A percentile compares a stretch with the other conserved stretches of the same genome.
Evolutionary conservation across 2,329 filamentous ascomycete species (phyloP).

Genomic region (Apiospora pterosperma): DNA sequence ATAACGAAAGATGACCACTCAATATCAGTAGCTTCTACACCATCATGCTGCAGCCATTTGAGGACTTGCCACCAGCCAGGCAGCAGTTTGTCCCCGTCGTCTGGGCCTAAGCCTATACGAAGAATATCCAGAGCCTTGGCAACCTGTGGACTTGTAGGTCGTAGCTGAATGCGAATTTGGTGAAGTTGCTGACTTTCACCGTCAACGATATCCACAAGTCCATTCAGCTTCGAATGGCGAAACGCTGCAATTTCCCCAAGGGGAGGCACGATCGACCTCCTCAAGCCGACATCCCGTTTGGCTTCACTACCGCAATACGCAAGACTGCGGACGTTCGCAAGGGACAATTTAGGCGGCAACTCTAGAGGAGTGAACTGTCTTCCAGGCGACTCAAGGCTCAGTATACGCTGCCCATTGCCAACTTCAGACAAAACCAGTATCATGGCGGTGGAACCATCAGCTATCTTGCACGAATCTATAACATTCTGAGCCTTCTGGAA

Average conservation of each 20-base stretch:
- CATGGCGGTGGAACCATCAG: slow-evolving; percentile 63
- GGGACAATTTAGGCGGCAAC: slow-evolving; percentile 53
- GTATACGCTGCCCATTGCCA: slow-evolving; percentile 58
- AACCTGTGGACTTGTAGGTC: slow-evolving; percentile 62
- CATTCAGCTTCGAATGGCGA: slow-evolving; percentile 54
- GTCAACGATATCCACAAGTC: slow-evolving; percentile 65
- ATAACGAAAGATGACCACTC: slow-evolving; percentile 71
- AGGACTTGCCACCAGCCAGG: slow-evolving; percentile 72
- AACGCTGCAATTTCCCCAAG: slow-evolving; percentile 50
- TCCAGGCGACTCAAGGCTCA: slow-evolving; percentile 76
- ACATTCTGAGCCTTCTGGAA: slow-evolving; percentile 62
- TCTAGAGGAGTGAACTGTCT: slow-evolving; percentile 65
- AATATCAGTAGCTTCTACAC: slow-evolving; percentile 42
- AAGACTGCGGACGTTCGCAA: slow-evolving; percentile 58
- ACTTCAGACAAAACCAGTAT: slow-evolving; percentile 69
- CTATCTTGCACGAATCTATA: slow-evolving; percentile 68
- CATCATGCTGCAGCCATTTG: slow-evolving; percentile 60
- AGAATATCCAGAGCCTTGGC: slow-evolving; percentile 58
- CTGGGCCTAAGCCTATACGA: slow-evolving; percentile 59
- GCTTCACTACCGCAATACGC: slow-evolving; percentile 51
- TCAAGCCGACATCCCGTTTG: slow-evolving; percentile 48
- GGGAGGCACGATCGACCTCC: slow-evolving; percentile 43
- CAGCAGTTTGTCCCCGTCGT: slow-evolving; percentile 57
- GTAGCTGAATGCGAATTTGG: slow-evolving; percentile 64
- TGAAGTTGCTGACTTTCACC: slow-evolving; percentile 56